phyloP scores from a whole-genome alignment of 345 rosid genomes.

The Lepidium sativum region DNA sequence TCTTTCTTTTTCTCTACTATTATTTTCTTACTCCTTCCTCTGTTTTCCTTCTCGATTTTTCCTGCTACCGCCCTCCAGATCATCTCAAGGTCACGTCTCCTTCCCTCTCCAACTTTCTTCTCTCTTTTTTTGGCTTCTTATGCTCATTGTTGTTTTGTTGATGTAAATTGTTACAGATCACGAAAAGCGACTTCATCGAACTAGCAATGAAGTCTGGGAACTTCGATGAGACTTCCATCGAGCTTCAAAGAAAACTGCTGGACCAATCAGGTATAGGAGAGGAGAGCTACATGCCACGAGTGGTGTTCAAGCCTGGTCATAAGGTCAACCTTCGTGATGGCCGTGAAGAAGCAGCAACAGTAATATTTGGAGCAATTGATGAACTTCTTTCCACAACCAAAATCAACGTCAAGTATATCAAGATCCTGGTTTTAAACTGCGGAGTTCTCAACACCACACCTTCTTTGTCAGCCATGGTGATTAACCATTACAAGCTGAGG shows the following conservation, averaged over 20 bases:
- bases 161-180: slow-evolving; percentile 32
- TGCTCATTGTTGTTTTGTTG: slow-evolving; percentile 7
- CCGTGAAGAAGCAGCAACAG: slow-evolving; percentile 66
- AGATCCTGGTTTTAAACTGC: slow-evolving; percentile 55
- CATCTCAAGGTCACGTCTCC: slow-evolving; percentile 47
- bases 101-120: not conserved
- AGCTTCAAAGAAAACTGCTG: slow-evolving; percentile 40
- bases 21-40: slow-evolving; percentile 39
- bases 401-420: slow-evolving; percentile 41
- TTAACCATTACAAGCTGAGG: slow-evolving; percentile 60
- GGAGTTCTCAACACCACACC: slow-evolving; percentile 66
- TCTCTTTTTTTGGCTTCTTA: not conserved
- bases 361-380: slow-evolving; percentile 52
- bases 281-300: slow-evolving; percentile 52
- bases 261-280: slow-evolving; percentile 70
- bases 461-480: slow-evolving; percentile 58
- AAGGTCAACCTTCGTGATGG: slow-evolving; percentile 39
- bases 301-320: slow-evolving; percentile 37
- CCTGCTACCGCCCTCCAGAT: slow-evolving; percentile 58
- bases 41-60: slow-evolving; percentile 48
- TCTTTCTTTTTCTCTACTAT: slow-evolving; percentile 26
- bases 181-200: slow-evolving; percentile 47
- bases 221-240: slow-evolving; percentile 42
- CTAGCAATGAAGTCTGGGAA: slow-evolving; percentile 49
- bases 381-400: slow-evolving; percentile 47